Base-by-base conservation (phyloP, 805 yeast genomes). In the Kodamaea leandrae region DNA sequence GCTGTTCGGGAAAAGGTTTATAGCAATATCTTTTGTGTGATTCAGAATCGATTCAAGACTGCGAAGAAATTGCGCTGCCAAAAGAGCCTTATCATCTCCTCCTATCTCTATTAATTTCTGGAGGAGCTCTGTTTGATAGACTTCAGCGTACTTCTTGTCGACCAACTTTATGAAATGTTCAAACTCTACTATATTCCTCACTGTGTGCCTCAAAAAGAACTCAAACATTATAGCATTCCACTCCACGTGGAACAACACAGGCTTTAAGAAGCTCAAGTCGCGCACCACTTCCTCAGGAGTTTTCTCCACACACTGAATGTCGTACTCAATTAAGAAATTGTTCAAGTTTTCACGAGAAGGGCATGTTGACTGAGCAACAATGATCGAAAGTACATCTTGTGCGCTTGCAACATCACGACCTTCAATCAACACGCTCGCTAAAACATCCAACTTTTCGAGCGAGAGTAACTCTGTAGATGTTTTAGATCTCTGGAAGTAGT, bases 171-270 rank as follows among this genome's bases (percentile, higher is more conserved):
- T 27, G 27, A 64, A 53, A 21, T 60, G 61, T 12, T 57, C 52
- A 26, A 65, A 53, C n/a, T 64, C 70, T 21, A 44, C 49, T 2
- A 44, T 39, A 32, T 53, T 53, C 14, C 51, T 46, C 8, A 64
- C 53, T 2, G 50, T 44, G 24, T 51, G 43, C 14, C 46, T 41
- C 26, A 63, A 42, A 14, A 64, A 44, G 9, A 62, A 42, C 17
- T 46, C 37, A 29, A 66, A 54, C 9, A 51, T 30, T 2, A 47
- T 38, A 1, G 45, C 37, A 9, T 49, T 51, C 25, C 60, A 42
- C 4, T 43, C 47, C 14, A 47, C 37, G 36, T 61, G 63, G 42
- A 60, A 60, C n/a, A 66, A 38, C 2, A 55, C 53, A 5, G 61
- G 51, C 42, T 66, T 66, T 21, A 63, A 47, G 16, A 39, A 35